These are phyloP conservation scores for Kockovaella imperatae DNA, from an alignment of 768 basidiomycete species.

Conservation along the genomic window DNA sequence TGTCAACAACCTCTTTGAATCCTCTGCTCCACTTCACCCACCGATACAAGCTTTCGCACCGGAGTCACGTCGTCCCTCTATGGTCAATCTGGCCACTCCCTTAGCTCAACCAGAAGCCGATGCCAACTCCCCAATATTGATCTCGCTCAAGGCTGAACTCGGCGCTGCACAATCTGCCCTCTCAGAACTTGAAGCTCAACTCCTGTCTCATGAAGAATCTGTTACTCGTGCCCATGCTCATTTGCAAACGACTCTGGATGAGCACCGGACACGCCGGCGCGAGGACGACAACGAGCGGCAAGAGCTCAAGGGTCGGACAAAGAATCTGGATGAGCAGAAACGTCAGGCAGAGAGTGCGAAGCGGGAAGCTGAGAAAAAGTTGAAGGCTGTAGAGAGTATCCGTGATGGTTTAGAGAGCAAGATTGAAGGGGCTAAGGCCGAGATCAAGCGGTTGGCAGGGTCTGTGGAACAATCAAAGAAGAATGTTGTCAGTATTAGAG, in stretches of 20 bases:
- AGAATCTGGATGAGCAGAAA: constrained; percentile 75
- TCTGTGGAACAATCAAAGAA: constrained; percentile 50
- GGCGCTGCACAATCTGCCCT: constrained; percentile 30
- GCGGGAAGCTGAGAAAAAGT: constrained; percentile 79
- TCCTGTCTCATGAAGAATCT: constrained; percentile 28
- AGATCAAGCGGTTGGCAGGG: constrained; percentile 36
- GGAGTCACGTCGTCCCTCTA: constrained; percentile 28
- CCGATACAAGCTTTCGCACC: constrained; percentile 13
- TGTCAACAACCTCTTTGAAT: constrained; percentile 13
- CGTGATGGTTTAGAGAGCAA: constrained; percentile 51
- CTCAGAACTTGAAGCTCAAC: constrained; percentile 24
- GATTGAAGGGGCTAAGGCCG: constrained; percentile 25
- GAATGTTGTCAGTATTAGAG: constrained; percentile 55
- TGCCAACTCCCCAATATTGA: constrained; percentile 24
- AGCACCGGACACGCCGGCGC: constrained; percentile 54
- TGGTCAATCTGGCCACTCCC: constrained; percentile 18
- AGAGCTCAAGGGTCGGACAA: constrained; percentile 76
- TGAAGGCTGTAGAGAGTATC: constrained; percentile 60
- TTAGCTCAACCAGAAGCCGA: too few species aligned
- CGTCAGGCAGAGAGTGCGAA: constrained; percentile 70
- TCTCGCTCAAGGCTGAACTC: constrained; percentile 33
- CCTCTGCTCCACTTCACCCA: constrained; percentile 16
- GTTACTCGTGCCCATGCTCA: constrained; percentile 48
- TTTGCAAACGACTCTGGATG: constrained; percentile 67
- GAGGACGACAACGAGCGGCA: constrained; percentile 70